phyloP scores from a whole-genome alignment of 2,329 filamentous ascomycete species.

The Penicillium sp. region DNA sequence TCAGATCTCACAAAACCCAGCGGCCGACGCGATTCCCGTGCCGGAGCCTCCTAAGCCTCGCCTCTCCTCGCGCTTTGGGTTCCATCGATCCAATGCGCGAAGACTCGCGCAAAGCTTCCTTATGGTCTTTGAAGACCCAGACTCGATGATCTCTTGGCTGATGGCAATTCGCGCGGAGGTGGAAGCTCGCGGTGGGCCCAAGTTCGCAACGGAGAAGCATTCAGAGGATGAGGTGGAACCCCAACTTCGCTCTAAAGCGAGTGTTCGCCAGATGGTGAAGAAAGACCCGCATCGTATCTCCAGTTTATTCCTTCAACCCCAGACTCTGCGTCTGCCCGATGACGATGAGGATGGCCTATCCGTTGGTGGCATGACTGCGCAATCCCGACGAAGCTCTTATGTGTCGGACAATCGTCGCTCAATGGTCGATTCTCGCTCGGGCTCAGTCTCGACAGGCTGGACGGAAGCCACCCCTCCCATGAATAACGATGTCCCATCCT shows the following conservation, averaged over 20 bases:
- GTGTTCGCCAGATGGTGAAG: constrained; percentile 38
- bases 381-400: constrained; percentile 34
- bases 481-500: constrained; percentile 24
- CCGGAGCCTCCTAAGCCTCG: constrained; percentile 39
- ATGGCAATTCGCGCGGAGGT: constrained; percentile 51
- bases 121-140: constrained; percentile 48
- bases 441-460: constrained; percentile 32
- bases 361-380: constrained; percentile 25
- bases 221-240: constrained; percentile 33
- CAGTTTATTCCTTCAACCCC: constrained; percentile 34
- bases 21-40: constrained; percentile 32
- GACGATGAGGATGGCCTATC: constrained; percentile 30
- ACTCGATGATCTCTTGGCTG: constrained; percentile 52
- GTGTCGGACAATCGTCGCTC: constrained; percentile 36
- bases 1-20: constrained; percentile 47
- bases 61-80: constrained; percentile 44
- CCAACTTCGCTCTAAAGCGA: constrained; percentile 33
- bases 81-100: constrained; percentile 39
- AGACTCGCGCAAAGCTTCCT: constrained; percentile 46
- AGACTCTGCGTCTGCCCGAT: constrained; percentile 26
- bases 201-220: constrained; percentile 45
- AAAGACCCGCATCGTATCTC: constrained; percentile 41
- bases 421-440: constrained; percentile 33
- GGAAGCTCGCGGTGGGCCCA: constrained; percentile 50
- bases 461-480: constrained; percentile 27